A percentile compares a stretch with the other conserved stretches of the same genome.
Conservation (phyloP, 805 yeast species). For the Maudiozyma pseudohumilis region DNA sequence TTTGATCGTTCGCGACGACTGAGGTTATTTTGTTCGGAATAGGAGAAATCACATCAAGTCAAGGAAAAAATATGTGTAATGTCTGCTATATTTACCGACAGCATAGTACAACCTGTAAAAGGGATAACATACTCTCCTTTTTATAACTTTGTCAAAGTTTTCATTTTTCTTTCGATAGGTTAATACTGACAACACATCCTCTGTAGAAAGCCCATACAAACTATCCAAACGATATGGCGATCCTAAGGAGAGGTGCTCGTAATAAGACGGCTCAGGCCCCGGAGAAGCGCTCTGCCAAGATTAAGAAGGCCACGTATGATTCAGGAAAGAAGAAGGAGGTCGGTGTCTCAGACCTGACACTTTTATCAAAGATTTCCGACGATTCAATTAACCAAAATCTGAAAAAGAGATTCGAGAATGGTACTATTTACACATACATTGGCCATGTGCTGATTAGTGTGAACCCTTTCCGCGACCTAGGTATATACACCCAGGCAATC, state of each 20-base stretch:
- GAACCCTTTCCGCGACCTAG: constrained; percentile 92
- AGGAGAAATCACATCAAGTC: neutral
- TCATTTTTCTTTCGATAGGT: neutral
- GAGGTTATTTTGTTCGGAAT: neutral
- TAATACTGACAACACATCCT: neutral
- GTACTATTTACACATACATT: constrained; percentile 83
- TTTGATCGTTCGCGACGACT: too few species aligned
- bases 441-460: constrained; percentile 93
- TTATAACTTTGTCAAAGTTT: neutral
- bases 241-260: constrained; percentile 67
- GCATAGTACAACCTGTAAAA: too few species aligned
- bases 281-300: constrained; percentile 42
- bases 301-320: constrained; percentile 87
- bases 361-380: constrained; percentile 80
- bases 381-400: constrained; percentile 88
- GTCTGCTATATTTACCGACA: neutral
- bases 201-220: neutral
- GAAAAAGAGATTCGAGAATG: constrained; percentile 80
- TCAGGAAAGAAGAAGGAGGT: constrained; percentile 84
- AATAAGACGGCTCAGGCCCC: constrained; percentile 44
- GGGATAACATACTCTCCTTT: too few species aligned
- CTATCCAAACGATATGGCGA: constrained; percentile 47
- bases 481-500: constrained; percentile 79
- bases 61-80: neutral
- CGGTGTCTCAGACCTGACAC: constrained; percentile 93